Percentiles rank a stretch among this genome's conserved stretches.
phyloP scores from a whole-genome alignment of 441 rosid genomes.

The Arabidopsis lyrata region DNA sequence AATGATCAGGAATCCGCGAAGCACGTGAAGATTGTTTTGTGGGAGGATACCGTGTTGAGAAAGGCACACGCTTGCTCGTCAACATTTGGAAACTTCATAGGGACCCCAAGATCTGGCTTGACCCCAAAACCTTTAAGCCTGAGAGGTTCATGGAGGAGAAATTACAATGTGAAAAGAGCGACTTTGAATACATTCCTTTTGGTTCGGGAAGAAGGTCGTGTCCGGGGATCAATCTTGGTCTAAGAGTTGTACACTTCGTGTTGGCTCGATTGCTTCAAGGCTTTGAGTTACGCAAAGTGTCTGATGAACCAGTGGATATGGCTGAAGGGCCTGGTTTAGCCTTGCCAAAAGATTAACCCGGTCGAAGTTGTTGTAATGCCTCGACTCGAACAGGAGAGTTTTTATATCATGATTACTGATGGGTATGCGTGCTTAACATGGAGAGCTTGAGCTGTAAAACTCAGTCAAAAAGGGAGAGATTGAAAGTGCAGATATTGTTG shows the following conservation, averaged over 20 bases:
- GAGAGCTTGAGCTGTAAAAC: too few relatives aligned
- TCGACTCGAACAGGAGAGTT: constrained; percentile 47
- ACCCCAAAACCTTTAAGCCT: constrained; percentile 34
- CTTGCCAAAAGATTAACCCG: constrained; percentile 60
- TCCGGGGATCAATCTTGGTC: constrained; percentile 43
- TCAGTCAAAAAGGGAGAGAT: too few relatives aligned
- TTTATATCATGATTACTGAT: too few relatives aligned
- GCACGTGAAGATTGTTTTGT: too few relatives aligned
- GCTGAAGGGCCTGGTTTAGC: constrained; percentile 51
- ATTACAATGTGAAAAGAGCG: not conserved
- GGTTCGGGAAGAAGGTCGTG: constrained; percentile 44
- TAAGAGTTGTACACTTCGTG: constrained; percentile 38
- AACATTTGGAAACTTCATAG: constrained; percentile 48
- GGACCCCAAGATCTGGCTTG: constrained; percentile 42
- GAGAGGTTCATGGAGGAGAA: constrained; percentile 43
- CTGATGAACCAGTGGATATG: constrained; percentile 39
- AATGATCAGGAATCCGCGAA: too few relatives aligned
- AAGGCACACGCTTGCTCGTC: too few relatives aligned
- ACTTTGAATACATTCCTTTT: constrained; percentile 38
- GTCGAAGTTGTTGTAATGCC: constrained; percentile 56
- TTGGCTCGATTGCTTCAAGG: constrained; percentile 44
- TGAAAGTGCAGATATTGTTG: too few relatives aligned
- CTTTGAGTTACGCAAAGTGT: constrained; percentile 31
- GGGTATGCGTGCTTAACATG: too few relatives aligned
- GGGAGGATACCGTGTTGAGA: too few relatives aligned